phyloP scores from a whole-genome alignment of 768 basidiomycete genomes.

The Leucosporidium scottii region DNA sequence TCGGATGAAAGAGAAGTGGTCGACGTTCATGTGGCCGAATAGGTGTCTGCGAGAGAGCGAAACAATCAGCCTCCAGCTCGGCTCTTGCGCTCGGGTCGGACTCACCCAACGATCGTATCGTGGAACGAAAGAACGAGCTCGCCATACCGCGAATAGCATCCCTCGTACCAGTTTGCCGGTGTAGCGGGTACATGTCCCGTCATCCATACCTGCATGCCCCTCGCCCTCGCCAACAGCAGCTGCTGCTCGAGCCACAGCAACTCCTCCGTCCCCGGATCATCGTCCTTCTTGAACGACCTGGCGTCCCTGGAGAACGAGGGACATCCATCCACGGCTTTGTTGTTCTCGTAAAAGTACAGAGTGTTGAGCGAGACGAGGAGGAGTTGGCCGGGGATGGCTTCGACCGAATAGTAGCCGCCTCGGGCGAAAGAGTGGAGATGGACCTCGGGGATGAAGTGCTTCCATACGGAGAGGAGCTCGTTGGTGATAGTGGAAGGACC shows the following conservation, averaged over 20 bases:
- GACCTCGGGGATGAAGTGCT: constrained; percentile 58
- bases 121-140: constrained; percentile 69
- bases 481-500: constrained; percentile 44
- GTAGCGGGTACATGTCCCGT: constrained; percentile 80
- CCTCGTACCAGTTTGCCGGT: constrained; percentile 60
- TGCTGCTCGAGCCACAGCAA: constrained; percentile 88
- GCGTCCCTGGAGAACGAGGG: constrained; percentile 35
- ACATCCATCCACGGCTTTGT: constrained; percentile 39
- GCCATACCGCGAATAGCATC: constrained; percentile 25
- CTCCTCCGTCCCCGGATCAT: constrained; percentile 79
- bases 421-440: constrained; percentile 71
- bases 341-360: constrained; percentile 64
- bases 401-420: constrained; percentile 75
- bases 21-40: constrained; percentile 28
- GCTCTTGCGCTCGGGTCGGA: not conserved
- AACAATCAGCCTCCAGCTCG: not conserved
- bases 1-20: constrained; percentile 23
- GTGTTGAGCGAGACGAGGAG: constrained; percentile 79
- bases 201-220: constrained; percentile 60
- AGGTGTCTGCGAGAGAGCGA: constrained; percentile 1
- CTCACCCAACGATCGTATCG: constrained; percentile 67
- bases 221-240: constrained; percentile 57
- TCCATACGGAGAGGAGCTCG: constrained; percentile 69
- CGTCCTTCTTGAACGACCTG: constrained; percentile 35
- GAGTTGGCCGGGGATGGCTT: constrained; percentile 66